Conservation (phyloP, 441 rosid species). For the Arabidopsis hybrid region DNA sequence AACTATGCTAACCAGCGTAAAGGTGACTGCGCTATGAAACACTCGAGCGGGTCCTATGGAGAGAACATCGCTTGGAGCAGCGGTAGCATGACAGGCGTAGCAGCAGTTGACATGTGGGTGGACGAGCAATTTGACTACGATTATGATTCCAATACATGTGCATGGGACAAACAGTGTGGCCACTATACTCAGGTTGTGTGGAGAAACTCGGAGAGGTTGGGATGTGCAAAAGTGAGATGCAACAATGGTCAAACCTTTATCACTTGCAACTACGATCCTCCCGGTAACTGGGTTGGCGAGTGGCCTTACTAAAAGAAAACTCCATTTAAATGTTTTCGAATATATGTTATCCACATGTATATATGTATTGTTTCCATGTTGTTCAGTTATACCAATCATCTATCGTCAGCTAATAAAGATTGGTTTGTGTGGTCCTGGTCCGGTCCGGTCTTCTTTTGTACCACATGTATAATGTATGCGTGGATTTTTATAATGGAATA, state of each 20-base stretch:
- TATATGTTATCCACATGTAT: background rate
- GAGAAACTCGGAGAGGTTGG: conserved; percentile 39
- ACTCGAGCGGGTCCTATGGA: conserved; percentile 41
- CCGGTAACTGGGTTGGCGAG: conserved; percentile 31
- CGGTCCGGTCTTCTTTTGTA: conserved; percentile 18
- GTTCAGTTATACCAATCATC: conserved; percentile 34
- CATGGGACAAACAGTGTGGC: conserved; percentile 18
- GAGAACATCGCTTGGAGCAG: conserved; percentile 45
- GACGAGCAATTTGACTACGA: conserved; percentile 39
- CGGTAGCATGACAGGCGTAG: conserved; percentile 36
- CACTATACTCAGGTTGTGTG: conserved; percentile 53
- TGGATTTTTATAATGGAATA: conserved; percentile 15
- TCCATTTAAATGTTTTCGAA: conserved; percentile 7
- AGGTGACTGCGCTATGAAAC: conserved; percentile 39
- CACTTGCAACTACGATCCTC: conserved; percentile 51
- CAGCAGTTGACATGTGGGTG: conserved; percentile 48
- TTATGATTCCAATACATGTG: conserved; percentile 42
- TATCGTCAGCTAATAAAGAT: conserved; percentile 17
- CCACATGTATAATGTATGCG: background rate
- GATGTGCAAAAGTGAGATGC: conserved; percentile 52
- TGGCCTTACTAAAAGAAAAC: conserved; percentile 37
- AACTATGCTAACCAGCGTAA: conserved; percentile 43
- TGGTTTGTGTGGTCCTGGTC: conserved; percentile 14
- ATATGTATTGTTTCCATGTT: conserved; percentile 15
- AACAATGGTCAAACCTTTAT: conserved; percentile 38